Percentiles rank a stretch among this genome's conserved stretches.
phyloP scores from a whole-genome alignment of 352 stramenopile genomes.

The Phytophthora hybrid region DNA sequence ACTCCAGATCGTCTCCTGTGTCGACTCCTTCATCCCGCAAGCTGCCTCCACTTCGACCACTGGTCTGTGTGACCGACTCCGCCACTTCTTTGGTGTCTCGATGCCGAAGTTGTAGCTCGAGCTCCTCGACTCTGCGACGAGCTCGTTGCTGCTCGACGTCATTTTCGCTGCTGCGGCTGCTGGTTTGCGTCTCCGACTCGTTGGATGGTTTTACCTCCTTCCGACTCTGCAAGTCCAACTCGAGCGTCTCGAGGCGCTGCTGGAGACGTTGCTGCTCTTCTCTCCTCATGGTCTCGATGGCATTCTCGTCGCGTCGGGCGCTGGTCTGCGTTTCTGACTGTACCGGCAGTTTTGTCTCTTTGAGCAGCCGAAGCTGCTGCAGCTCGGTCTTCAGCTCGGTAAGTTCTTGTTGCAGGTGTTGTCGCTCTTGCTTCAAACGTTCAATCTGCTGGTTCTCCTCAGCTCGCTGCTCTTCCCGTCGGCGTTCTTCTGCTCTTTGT shows the following conservation, averaged over 20 bases:
- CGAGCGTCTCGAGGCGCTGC: slow-evolving; percentile 21
- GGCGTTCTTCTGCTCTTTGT: slow-evolving; percentile 22
- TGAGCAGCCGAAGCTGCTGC: slow-evolving; percentile 10
- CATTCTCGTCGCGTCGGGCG: slow-evolving; percentile 10
- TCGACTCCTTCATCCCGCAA: slow-evolving; percentile 25
- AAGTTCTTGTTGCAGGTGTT: slow-evolving; percentile 25
- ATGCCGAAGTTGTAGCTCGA: slow-evolving; percentile 26
- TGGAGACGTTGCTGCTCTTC: slow-evolving; percentile 33
- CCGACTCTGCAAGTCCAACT: slow-evolving; percentile 10
- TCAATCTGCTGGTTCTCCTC: slow-evolving; percentile 23
- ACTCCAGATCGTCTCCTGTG: slow-evolving; percentile 37
- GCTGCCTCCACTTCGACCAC: neutral
- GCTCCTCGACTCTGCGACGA: slow-evolving; percentile 16
- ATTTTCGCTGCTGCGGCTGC: slow-evolving; percentile 1
- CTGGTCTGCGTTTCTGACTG: slow-evolving; percentile 29
- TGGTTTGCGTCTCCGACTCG: slow-evolving; percentile 35
- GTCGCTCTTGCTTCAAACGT: slow-evolving; percentile 16
- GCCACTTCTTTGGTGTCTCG: slow-evolving; percentile 11
- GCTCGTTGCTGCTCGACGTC: slow-evolving; percentile 15
- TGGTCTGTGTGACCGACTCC: slow-evolving; percentile 35
- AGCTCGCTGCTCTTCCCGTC: slow-evolving; percentile 9
- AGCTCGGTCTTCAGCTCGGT: slow-evolving; percentile 21
- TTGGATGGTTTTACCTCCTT: slow-evolving; percentile 3
- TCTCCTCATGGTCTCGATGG: slow-evolving; percentile 17
- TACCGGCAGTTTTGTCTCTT: slow-evolving; percentile 5